A percentile compares a stretch with the other conserved stretches of the same genome.
Conservation (phyloP, 2,329 filamentous ascomycete species). For the Hawksworthiomyces lignivorus region DNA sequence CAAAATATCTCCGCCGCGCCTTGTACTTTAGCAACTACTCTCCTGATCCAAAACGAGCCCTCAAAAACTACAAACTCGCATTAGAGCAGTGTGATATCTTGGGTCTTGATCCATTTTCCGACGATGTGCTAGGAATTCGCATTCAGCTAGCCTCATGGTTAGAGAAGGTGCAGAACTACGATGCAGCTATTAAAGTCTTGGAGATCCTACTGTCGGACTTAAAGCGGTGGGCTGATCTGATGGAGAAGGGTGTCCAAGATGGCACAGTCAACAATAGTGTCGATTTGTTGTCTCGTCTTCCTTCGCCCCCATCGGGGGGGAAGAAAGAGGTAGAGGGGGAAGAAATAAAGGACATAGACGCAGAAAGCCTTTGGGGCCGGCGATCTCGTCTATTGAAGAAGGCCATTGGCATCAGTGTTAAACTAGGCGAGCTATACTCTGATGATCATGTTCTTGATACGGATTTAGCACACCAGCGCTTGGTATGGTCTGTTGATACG, state of each 20-base stretch:
- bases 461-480: constrained; percentile 64
- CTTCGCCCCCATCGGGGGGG: constrained; percentile 7
- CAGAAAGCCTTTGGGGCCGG: constrained; percentile 47
- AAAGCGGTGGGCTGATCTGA: constrained; percentile 48
- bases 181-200: constrained; percentile 66
- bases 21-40: constrained; percentile 78
- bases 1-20: constrained; percentile 71
- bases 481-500: constrained; percentile 77
- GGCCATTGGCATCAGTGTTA: constrained; percentile 68
- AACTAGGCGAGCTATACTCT: constrained; percentile 77
- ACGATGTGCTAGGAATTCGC: constrained; percentile 85
- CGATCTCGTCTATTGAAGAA: constrained; percentile 64
- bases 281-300: constrained; percentile 1
- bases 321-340: not conserved
- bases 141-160: constrained; percentile 74
- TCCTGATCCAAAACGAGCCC: constrained; percentile 65
- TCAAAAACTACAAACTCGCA: constrained; percentile 77
- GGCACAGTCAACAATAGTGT: constrained; percentile 27
- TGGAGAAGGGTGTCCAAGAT: constrained; percentile 43
- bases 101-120: constrained; percentile 79
- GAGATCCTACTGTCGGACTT: constrained; percentile 70
- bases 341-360: not conserved
- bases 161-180: constrained; percentile 65
- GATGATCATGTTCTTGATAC: constrained; percentile 66
- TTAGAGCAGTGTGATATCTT: constrained; percentile 64